Evolutionary conservation across 2,329 filamentous ascomycete species (phyloP), one percentile per base, ranked within the genome.

Genomic region (Cytospora leucostoma): DNA sequence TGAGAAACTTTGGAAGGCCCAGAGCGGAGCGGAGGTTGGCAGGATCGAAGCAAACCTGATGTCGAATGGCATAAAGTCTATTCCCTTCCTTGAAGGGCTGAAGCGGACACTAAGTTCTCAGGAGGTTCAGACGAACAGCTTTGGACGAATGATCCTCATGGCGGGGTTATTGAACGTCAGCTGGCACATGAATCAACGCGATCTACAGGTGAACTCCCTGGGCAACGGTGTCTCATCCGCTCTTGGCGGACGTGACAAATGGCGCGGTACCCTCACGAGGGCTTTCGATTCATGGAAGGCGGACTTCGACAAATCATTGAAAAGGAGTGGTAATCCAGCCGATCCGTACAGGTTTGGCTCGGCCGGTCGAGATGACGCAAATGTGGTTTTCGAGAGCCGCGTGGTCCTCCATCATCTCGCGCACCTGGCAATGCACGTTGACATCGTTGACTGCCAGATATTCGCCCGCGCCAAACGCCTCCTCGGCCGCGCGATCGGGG

Each of bases 131-230:
- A 98, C 95, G 3, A 97, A 97, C 74, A 89, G 92, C 0, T 99
- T 98, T 72, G 95, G 94, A 1, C 88, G 95, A 47, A 95, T 91
- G 3, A 92, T 97, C 52, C 82, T 99, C 58, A 98, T 98, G 93
- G 90, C 94, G 1, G 95, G 95, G 0, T 79, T 99, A 34, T 80
- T 98, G 32, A 97, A 92, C 68, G 92, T 98, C 35, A 95, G 91
- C 72, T 98, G 93, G 92, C 94, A 98, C 74, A 94, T 98, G 90
- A 95, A 96, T 73, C 93, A 98, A 74, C 86, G 94, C 71, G 95
- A 98, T 74, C 84, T 97, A 15, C 94, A 97, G 77, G 90, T 97
- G 64, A 94, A 89, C 73, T 93, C 93, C 0, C 82, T 98, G 0
- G 93, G 86, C 7, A 79, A 79, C 1, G 81, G 90, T 13, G 91